Evolutionary conservation across 1,139 yeast genomes (phyloP).

Genomic region (Kurtzmaniella quercitrusa): DNA sequence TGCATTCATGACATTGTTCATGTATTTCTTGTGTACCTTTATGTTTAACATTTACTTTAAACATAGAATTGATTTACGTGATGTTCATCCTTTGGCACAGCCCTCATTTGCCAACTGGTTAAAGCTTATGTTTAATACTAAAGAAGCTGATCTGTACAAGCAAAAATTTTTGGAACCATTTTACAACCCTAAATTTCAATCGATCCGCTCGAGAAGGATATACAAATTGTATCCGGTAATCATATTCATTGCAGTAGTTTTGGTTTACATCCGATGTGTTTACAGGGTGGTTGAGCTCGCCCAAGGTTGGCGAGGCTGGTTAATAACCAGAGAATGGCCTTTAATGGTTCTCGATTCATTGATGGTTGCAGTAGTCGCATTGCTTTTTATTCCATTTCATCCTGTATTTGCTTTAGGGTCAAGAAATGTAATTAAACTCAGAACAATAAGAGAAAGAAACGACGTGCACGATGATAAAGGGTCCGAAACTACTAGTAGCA

Average conservation of each 20-base stretch:
- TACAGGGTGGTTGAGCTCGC: conserved; percentile 79
- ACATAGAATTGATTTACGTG: conserved; percentile 16
- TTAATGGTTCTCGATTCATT: conserved; percentile 75
- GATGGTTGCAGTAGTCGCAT: conserved; percentile 51
- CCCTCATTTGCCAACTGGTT: conserved; percentile 22
- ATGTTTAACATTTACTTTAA: conserved; percentile 42
- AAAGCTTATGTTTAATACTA: conserved; percentile 26
- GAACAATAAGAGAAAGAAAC: conserved; percentile 29
- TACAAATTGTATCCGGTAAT: conserved; percentile 51
- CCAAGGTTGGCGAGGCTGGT: conserved; percentile 71
- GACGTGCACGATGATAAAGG: conserved; percentile 15
- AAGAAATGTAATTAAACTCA: conserved; percentile 29
- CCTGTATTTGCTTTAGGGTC: conserved; percentile 61
- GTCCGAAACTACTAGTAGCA: background rate
- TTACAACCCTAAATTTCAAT: conserved; percentile 37
- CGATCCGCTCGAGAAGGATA: conserved; percentile 36
- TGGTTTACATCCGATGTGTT: conserved; percentile 67
- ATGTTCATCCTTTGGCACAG: conserved; percentile 22
- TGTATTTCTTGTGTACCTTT: conserved; percentile 54
- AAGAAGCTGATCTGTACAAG: conserved; percentile 21
- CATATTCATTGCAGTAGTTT: conserved; percentile 49
- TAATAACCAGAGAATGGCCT: conserved; percentile 68
- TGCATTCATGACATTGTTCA: conserved; percentile 62
- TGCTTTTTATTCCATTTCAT: conserved; percentile 51
- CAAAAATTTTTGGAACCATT: conserved; percentile 22